phyloP scores from a whole-genome alignment of 768 basidiomycete genomes.

The Rhodocollybia butyracea region DNA sequence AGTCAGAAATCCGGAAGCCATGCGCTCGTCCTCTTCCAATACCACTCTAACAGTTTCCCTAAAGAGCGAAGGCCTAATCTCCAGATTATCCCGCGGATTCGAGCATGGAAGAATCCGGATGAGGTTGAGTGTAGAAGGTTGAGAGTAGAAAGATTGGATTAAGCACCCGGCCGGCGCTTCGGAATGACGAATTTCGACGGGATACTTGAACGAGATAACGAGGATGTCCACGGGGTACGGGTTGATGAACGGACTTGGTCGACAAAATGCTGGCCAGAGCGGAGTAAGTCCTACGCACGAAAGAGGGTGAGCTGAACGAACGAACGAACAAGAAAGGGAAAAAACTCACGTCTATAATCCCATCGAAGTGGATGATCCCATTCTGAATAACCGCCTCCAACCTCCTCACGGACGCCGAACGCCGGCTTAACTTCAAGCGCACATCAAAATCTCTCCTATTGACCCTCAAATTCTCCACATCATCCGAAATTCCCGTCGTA shows the following conservation, averaged over 20 bases:
- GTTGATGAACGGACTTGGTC: constrained; percentile 91
- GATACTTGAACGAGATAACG: too few species aligned
- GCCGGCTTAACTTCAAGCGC: constrained; percentile 93
- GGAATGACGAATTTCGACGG: too few species aligned
- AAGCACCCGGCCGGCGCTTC: too few species aligned
- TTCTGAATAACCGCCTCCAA: constrained; percentile 90
- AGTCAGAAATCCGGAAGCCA: too few species aligned
- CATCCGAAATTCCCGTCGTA: constrained; percentile 93
- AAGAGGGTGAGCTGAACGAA: neutral
- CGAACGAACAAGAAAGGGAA: constrained; percentile 8
- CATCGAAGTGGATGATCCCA: constrained; percentile 89
- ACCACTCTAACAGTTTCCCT: too few species aligned
- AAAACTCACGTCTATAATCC: constrained; percentile 66
- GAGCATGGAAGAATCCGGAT: too few species aligned
- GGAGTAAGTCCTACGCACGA: constrained; percentile 67
- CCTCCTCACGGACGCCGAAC: constrained; percentile 95
- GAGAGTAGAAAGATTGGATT: too few species aligned
- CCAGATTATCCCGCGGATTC: too few species aligned
- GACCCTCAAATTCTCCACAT: constrained; percentile 91
- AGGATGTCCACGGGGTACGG: too few species aligned
- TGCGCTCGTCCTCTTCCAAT: too few species aligned
- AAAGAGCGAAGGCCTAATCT: too few species aligned
- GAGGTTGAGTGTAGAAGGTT: too few species aligned
- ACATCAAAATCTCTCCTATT: constrained; percentile 83
- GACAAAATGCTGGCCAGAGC: constrained; percentile 83